Percentiles rank a stretch among this genome's conserved stretches.
Conservation (phyloP, 1,284 basidiomycete species). For the Hymenochaete sp. region DNA sequence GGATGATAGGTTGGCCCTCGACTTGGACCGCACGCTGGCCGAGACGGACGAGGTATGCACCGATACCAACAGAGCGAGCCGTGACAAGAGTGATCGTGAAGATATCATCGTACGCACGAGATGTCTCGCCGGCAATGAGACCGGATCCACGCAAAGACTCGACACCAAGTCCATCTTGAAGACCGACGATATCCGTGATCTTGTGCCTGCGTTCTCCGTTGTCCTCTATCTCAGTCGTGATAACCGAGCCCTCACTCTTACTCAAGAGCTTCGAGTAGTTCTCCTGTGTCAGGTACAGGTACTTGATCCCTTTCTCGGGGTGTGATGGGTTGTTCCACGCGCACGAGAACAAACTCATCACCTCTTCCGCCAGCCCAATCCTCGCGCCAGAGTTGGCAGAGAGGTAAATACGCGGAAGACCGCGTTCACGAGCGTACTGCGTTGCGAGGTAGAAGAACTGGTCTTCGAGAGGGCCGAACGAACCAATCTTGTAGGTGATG, state of each 20-base stretch:
- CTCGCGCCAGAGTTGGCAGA: constrained; percentile 98
- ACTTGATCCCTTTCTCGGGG: constrained; percentile 94
- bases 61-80: constrained; percentile 97
- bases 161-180: constrained; percentile 96
- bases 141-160: constrained; percentile 95
- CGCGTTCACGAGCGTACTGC: constrained; percentile 82
- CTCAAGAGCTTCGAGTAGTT: constrained; percentile 78
- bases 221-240: constrained; percentile 79
- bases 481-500: constrained; percentile 98
- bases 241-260: constrained; percentile 71
- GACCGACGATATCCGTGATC: constrained; percentile 94
- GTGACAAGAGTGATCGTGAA: constrained; percentile 99
- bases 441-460: constrained; percentile 95
- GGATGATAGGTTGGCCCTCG: constrained; percentile 98
- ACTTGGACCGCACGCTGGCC: constrained; percentile 98
- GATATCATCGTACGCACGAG: constrained; percentile 96
- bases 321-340: constrained; percentile 79
- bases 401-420: constrained; percentile 91
- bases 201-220: constrained; percentile 84
- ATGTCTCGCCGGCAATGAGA: constrained; percentile 97
- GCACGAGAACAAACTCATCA: constrained; percentile 81
- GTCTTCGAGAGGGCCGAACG: constrained; percentile 94
- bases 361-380: constrained; percentile 93
- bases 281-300: constrained; percentile 89
- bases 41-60: constrained; percentile 96